These are phyloP conservation scores for Schizonepeta tenuifolia DNA, from an alignment of 257 asterid genomes.

Conservation along the genomic window DNA sequence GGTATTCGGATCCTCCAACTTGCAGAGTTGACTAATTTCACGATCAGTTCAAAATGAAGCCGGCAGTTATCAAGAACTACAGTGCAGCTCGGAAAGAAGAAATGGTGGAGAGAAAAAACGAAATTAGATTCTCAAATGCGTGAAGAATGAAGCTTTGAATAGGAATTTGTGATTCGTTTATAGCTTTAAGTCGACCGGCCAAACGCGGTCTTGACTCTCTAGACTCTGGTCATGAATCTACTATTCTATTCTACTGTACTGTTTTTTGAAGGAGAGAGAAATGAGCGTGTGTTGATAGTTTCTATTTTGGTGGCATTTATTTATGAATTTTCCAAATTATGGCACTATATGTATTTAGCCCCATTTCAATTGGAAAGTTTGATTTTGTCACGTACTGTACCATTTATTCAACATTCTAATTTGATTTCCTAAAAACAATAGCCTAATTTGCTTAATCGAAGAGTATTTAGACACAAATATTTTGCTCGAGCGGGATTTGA, in stretches of 20 bases:
- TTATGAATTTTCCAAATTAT: not conserved
- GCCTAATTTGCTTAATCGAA: no score
- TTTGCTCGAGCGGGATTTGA: no score
- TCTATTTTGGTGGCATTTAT: not conserved
- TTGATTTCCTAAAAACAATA: not conserved
- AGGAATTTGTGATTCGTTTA: not conserved
- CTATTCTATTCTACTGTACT: not conserved
- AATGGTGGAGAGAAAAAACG: not conserved
- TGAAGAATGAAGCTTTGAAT: not conserved
- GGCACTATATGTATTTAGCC: not conserved
- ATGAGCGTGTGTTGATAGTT: not conserved
- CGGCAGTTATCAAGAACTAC: not conserved
- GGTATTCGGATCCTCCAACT: slow-evolving; percentile 27
- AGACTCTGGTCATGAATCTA: not conserved
- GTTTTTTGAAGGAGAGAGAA: not conserved
- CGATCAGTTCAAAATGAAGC: slow-evolving; percentile 15
- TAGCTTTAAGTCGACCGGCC: slow-evolving; percentile 29
- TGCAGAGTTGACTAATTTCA: slow-evolving; percentile 31
- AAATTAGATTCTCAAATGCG: slow-evolving; percentile 19
- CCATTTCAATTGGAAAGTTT: not conserved
- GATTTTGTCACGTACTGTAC: not conserved
- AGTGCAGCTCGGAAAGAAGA: not conserved
- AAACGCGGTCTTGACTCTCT: slow-evolving; percentile 41
- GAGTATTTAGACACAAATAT: no score
- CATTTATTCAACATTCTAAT: no score